Base-by-base conservation (phyloP, 2,329 filamentous ascomycete species). In the Salinomyces thailandicus region DNA sequence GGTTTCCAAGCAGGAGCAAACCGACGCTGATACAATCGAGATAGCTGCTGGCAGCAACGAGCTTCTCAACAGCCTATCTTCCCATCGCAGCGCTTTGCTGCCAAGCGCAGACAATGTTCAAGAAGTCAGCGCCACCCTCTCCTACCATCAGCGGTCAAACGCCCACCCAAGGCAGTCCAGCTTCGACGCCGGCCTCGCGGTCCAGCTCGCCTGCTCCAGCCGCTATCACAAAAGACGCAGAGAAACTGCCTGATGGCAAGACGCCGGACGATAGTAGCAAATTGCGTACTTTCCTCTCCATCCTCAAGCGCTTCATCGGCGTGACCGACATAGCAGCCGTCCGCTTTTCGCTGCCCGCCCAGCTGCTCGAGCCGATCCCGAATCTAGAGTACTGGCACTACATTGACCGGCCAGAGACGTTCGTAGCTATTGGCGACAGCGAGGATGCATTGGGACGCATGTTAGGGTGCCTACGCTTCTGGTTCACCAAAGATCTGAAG, bases 321-420 rank as follows among this genome's bases (percentile, higher is more conserved):
- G 91, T 98, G 39, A 72, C 87, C 49, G 91, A 98, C 63, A 91
- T 98, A 54, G 91, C 91, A 39, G 77, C 86, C 38, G 89, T 96
- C 44, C 83, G 91, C 50, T 98, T 98, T 67, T 96, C 89, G 12
- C 73, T 98, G 34, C 91, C 91, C 15, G 86, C 91, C 34, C 89
- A 96, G 63, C 77, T 98, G 29, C 75, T 98, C 54, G 91, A 98
- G 62, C 91, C 91, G 22, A 93, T 85, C 3, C 91, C 91, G 35
- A 98, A 98, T 61, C 70, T 98, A 58, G 91, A 98, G 67, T 98
- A 96, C 66, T 98, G 91, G 91, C 93, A 93, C 55, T 98, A 98
- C 57, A 72, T 98, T 58, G 91, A 98, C 62, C 77, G 86, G 50
- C 89, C 89, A 15, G 93, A 93, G 61, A 85, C 87, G 32, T 95